Evolutionary conservation across 306 rosid species (phyloP), one percentile per base, ranked within the genome.

Genomic region (Cucumis melo): DNA sequence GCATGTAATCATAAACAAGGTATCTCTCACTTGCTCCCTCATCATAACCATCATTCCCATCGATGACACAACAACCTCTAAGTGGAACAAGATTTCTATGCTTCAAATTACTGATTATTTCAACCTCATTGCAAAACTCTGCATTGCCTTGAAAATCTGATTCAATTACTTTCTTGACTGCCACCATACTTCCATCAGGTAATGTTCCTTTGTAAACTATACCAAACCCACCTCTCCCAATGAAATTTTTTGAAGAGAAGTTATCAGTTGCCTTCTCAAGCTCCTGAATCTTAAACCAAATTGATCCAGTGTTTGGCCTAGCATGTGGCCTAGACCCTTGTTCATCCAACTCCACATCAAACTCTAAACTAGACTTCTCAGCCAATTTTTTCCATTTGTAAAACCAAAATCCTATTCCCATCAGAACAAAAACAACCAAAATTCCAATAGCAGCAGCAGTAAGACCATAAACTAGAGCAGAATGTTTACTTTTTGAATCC

Each of bases 221-320:
- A 51, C 98, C 99, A 86, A 92, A 90, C 34, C 98, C 99, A 34
- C 99, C 99, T 78, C 95, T 75, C 59, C 99, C 99, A 6, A 94
- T 79, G 58, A 94, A 94, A 74, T 92, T 94, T 80, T 83, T 92
- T 20, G 90, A 79, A 16, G 96, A 88, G 82, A 94, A 94, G 7
- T 85, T 87, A 65, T 77, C 71, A 13, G 99, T 94, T 16, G 96
- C 99, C 78, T 88, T 92, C 87, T 90, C 90, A 78, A 92, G 92
- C n/a, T 92, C 99, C 80, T 80, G 78, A 83, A 94, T 87, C 44
- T 94, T 89, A 77, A 88, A 94, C 99, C 94, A 90, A 82, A 94
- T 89, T 1, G 99, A 90, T 15, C 95, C 96, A 0, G 97, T 87
- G 78, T 90, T 94, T 1, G 99, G 97, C 42, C 92, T 90, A 85